Conservation (phyloP, 495 filamentous ascomycete genomes). For the Astrocystis sublimbata region DNA sequence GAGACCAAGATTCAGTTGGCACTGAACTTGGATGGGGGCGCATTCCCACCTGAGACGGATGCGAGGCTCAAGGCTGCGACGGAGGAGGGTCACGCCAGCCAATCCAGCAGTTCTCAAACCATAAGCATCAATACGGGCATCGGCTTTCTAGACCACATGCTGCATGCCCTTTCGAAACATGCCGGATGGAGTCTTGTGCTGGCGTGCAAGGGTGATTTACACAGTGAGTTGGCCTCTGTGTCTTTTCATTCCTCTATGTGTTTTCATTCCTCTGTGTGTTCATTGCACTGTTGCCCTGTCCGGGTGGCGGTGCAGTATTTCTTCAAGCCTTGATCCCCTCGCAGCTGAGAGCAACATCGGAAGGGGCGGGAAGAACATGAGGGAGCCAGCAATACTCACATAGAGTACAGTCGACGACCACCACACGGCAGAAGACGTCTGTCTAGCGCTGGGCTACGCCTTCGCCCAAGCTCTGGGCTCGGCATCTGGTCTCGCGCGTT, state of each 20-base stretch:
- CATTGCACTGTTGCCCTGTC: neutral
- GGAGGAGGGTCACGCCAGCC: conserved; percentile 70
- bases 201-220: conserved; percentile 80
- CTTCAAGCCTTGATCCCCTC: too few species aligned
- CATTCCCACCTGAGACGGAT: conserved; percentile 63
- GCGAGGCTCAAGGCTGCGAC: conserved; percentile 38
- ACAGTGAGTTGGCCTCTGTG: conserved; percentile 60
- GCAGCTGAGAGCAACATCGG: too few species aligned
- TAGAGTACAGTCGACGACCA: conserved; percentile 86
- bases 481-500: conserved; percentile 79
- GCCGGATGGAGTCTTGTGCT: conserved; percentile 86
- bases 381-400: conserved; percentile 4
- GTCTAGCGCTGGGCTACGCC: conserved; percentile 83
- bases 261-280: too few species aligned
- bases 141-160: conserved; percentile 99
- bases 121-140: conserved; percentile 92
- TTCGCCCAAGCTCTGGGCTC: conserved; percentile 76
- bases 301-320: too few species aligned
- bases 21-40: conserved; percentile 90
- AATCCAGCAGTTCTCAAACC: conserved; percentile 74
- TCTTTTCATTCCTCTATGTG: neutral
- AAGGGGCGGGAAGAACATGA: neutral
- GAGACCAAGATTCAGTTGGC: conserved; percentile 94
- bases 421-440: conserved; percentile 95
- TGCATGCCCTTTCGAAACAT: conserved; percentile 95